Base-by-base conservation (phyloP, 495 filamentous ascomycete genomes). In the Aspergillus baeticus region DNA sequence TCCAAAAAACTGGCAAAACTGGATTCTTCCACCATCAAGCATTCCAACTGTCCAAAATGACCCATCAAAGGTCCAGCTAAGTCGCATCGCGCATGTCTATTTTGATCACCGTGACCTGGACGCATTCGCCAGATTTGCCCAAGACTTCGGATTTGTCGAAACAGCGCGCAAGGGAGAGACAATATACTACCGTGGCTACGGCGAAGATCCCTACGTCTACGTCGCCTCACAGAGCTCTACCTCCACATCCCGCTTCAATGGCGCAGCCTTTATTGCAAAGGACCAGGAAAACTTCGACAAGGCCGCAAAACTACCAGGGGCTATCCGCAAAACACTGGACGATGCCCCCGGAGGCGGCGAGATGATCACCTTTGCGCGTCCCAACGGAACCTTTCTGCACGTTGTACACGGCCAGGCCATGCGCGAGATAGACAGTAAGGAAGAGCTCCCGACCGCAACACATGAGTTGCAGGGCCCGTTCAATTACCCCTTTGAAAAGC, bases 111-210 rank as follows among this genome's bases (percentile, higher is more conserved):
- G 65, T 31, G 63, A 82, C 56, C 66, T 84, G 38, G 73, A 76
- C 5, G 64, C 65, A 5, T 78, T 80, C 10, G 63, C 72, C 38
- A 50, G 67, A 34, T 86, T 86, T 59, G 64, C 78, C 1, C 13
- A 15, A 7, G 82, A 84, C 63, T 87, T 87, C 65, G 84, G 83
- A 54, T 77, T 86, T 57, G 64, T 63, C 21, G 71, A 77, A 43
- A 68, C 66, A 2, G 67, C 73, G 43, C 64, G 68, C 44, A 61
- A 75, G 5, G 72, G 74, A 22, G 67, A 77, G 44, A 76, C 74
- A 44, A 76, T 84, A 15, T 85, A 78, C 70, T 84, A 74, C 66
- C 75, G 81, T 18, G 83, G 84, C 5, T 84, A 82, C 59, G 82
- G 84, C 14, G 66, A 70, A 15, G 82, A 85, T 46, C 80, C 80